These are phyloP conservation scores for Vaccinium myrtillus DNA, from an alignment of 148 eudicot species.

Conservation along the genomic window DNA sequence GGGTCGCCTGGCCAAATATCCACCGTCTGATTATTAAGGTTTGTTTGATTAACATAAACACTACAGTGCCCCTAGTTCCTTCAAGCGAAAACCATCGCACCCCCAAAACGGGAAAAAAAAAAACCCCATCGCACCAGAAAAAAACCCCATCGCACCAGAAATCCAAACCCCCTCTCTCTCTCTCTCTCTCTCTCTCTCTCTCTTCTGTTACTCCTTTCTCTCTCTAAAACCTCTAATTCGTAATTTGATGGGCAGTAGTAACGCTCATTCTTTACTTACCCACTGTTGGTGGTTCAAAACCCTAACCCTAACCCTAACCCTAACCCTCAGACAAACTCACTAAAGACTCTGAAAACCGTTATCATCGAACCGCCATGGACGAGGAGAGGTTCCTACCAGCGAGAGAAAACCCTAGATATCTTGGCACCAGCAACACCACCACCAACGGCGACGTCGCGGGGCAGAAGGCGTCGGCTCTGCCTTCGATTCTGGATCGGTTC, in stretches of 20 bases:
- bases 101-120: no score
- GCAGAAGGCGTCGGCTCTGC: constrained; percentile 22
- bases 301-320: constrained; percentile 24
- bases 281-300: constrained; percentile 11
- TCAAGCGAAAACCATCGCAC: not conserved
- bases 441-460: constrained; percentile 22
- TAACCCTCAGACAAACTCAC: not conserved
- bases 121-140: no score
- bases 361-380: constrained; percentile 7
- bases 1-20: no score
- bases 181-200: not conserved
- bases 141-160: not conserved
- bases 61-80: no score
- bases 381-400: constrained; percentile 15
- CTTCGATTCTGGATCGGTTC: constrained; percentile 71
- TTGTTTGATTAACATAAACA: no score
- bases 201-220: not conserved
- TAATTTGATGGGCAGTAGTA: not conserved
- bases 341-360: not conserved
- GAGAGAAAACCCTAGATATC: constrained; percentile 18
- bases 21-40: no score
- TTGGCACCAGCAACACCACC: not conserved
- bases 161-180: not conserved
- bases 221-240: no score
- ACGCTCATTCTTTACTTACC: not conserved